Evolutionary conservation across 2,329 filamentous ascomycete genomes (phyloP).

Genomic region (Aspergillus udagawae): DNA sequence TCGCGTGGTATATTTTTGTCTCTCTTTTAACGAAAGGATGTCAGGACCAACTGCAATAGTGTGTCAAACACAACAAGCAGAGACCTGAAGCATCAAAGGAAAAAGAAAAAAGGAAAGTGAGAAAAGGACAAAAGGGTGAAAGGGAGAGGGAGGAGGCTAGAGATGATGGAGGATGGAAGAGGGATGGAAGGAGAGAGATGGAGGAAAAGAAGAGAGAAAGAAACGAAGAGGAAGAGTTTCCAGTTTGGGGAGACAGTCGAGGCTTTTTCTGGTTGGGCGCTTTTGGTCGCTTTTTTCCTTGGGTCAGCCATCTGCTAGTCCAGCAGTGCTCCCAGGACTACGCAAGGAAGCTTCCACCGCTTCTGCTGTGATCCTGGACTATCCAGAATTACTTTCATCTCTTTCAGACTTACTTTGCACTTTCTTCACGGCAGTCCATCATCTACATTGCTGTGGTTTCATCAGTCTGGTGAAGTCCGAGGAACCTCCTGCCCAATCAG

Average conservation of each 20-base stretch:
- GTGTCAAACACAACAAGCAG: slow-evolving; percentile 44
- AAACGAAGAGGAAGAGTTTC: slow-evolving; percentile 7
- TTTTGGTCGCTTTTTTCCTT: neutral
- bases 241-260: slow-evolving; percentile 1
- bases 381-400: neutral
- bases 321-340: neutral
- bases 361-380: neutral
- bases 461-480: neutral
- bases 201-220: slow-evolving; percentile 9
- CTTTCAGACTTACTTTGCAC: neutral
- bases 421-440: neutral
- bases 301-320: neutral
- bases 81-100: slow-evolving; percentile 25
- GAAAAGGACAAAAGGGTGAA: slow-evolving; percentile 14
- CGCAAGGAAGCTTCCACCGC: neutral
- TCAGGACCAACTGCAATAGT: slow-evolving; percentile 36
- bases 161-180: slow-evolving; percentile 9
- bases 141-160: slow-evolving; percentile 13
- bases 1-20: slow-evolving; percentile 1
- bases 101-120: slow-evolving; percentile 20
- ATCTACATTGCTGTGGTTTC: neutral
- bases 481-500: neutral
- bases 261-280: neutral
- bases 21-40: slow-evolving; percentile 34
- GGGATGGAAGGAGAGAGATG: slow-evolving; percentile 8